Conservation (phyloP, 2,329 filamentous ascomycete genomes). For the Salinomyces thailandicus region DNA sequence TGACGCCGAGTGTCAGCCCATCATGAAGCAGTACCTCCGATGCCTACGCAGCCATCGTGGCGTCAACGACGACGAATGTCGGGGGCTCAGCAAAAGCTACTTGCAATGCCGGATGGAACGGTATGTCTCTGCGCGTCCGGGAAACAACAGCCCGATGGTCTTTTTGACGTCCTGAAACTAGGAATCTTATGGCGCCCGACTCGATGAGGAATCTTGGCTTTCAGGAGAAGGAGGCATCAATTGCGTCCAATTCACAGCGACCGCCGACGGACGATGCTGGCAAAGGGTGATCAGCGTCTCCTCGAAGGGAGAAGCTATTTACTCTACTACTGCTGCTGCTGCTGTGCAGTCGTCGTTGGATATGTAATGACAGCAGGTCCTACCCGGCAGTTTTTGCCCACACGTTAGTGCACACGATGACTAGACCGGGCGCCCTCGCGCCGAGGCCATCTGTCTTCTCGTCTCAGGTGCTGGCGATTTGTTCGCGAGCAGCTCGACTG, state of each 20-base stretch:
- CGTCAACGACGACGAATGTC: slow-evolving; percentile 76
- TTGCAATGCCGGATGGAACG: slow-evolving; percentile 88
- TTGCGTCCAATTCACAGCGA: not conserved
- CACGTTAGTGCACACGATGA: too few relatives aligned
- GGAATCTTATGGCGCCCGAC: slow-evolving; percentile 92
- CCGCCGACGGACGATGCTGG: not conserved
- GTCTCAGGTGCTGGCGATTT: too few relatives aligned
- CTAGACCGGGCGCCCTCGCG: too few relatives aligned
- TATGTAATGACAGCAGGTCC: too few relatives aligned
- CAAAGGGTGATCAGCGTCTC: not conserved
- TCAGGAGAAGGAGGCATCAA: slow-evolving; percentile 8
- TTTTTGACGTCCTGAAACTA: too few relatives aligned
- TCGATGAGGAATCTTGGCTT: slow-evolving; percentile 93
- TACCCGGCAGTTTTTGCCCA: too few relatives aligned
- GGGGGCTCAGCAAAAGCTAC: slow-evolving; percentile 77
- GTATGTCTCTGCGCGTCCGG: slow-evolving; percentile 40
- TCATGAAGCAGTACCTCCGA: slow-evolving; percentile 74
- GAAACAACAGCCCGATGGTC: too few relatives aligned
- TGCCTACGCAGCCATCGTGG: slow-evolving; percentile 80
- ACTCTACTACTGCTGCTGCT: too few relatives aligned
- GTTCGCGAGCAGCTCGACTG: too few relatives aligned
- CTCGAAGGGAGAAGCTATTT: too few relatives aligned
- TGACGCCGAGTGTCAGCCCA: slow-evolving; percentile 85
- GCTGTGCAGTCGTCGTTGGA: too few relatives aligned
- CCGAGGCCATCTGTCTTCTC: too few relatives aligned